Evolutionary conservation across 2,329 filamentous ascomycete genomes (phyloP), one percentile per base, ranked within the genome.

Genomic region (Blastomyces gilchristii): DNA sequence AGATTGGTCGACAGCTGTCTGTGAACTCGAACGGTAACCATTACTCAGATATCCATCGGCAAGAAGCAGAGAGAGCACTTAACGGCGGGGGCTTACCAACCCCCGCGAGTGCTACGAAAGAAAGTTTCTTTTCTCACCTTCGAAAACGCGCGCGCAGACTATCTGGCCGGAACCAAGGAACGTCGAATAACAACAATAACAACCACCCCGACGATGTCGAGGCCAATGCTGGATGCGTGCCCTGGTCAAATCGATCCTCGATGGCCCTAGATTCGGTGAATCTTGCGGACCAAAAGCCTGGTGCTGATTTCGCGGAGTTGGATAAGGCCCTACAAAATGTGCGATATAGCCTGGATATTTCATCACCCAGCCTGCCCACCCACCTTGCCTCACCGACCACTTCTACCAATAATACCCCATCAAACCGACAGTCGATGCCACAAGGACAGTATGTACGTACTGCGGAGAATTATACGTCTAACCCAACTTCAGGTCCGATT

Each of bases 71-170:
- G 75, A 84, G 90, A 66, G 91, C 91, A 47, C 82, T 97, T 56
- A 97, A 91, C 61, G 87, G 88, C 70, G 84, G 83, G 43, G 89
- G 87, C 28, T 80, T 92, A 31, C 86, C 84, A 18, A 94, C 91
- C 6, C 90, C 91, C 3, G 86, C 87, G 0, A 87, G 83, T 69
- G 89, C 61, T 18, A 60, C 61, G 54, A 95, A 95, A 72, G 94
- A 99, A 75, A 91, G 94, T 75, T 99, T 99, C 80, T 99, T 99
- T 78, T 97, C 94, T 0, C 94, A 99, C 73, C 82, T 99, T 8
- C 85, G 94, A 63, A 99, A 99, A 77, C 87, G 93, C 60, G 94
- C 95, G 37, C 85, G 94, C 69, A 85, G 94, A 68, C 87, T 99
- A 65, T 99, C 94, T 34, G 94, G 94, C 57, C 87, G 93, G 63